Conservation (phyloP, 2,329 filamentous ascomycete species). For the Dryadomyces quercivorus region DNA sequence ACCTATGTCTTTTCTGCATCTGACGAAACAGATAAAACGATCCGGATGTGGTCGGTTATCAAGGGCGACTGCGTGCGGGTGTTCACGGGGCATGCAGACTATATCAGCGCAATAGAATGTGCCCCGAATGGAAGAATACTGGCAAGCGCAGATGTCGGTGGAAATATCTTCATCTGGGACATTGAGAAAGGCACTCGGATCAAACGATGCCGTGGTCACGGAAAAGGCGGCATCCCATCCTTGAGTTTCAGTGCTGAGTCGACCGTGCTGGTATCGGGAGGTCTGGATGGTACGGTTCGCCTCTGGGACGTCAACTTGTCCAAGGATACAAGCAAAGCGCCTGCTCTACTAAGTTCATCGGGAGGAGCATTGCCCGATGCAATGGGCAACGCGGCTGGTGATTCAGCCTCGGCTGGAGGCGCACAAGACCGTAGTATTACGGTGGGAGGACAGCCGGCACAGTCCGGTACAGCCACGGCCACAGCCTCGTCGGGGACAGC, state of each 20-base stretch:
- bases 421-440: conserved; percentile 23
- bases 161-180: conserved; percentile 92
- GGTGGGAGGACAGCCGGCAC: conserved; percentile 35
- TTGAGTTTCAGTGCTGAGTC: conserved; percentile 90
- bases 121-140: conserved; percentile 79
- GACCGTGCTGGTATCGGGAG: conserved; percentile 77
- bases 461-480: conserved; percentile 20
- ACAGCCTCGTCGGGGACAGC: conserved; percentile 19
- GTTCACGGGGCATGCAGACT: conserved; percentile 83
- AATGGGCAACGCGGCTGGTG: conserved; percentile 21
- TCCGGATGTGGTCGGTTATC: conserved; percentile 93
- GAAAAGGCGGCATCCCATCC: conserved; percentile 86
- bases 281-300: conserved; percentile 83
- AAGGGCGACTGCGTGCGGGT: conserved; percentile 80
- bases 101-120: conserved; percentile 74
- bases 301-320: conserved; percentile 82
- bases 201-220: conserved; percentile 90
- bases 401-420: conserved; percentile 27
- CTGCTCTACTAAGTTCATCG: not conserved
- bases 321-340: conserved; percentile 47
- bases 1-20: conserved; percentile 89
- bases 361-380: conserved; percentile 10
- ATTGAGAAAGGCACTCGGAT: conserved; percentile 72
- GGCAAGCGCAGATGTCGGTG: conserved; percentile 80
- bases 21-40: conserved; percentile 72